Base-by-base conservation (phyloP, 352 stramenopile genomes). In the Peronospora tabacina region DNA sequence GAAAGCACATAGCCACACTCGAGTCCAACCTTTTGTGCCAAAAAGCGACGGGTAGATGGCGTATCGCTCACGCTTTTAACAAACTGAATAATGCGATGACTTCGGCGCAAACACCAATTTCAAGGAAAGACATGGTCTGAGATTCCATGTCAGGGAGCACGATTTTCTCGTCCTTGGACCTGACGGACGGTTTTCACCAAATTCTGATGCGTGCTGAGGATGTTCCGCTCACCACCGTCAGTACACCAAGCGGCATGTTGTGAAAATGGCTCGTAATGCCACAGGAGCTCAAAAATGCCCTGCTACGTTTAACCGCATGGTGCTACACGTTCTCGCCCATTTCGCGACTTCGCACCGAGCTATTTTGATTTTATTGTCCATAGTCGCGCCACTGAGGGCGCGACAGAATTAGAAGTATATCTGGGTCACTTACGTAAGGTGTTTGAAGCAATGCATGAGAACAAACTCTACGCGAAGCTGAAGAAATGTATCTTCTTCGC, bases 361-460 rank as follows among this genome's bases (percentile, higher is more conserved):
- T 52, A 44, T 7, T 52, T 44, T 16, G 44, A 52, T 4, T 38
- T 44, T 28, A 38, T 44, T n/a, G 44, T 50, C 22, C 30, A 41
- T 12, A 50, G 30, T 8, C 44, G 20, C n/a, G n/a, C n/a, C 24
- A 13, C 32, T 32, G 44, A 40, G 2, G n/a, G n/a, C n/a, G n/a
- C n/a, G n/a, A n/a, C n/a, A n/a, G n/a, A n/a, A n/a, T n/a, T n/a
- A 19, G 19, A 20, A 20, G 3, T 36, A 13, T 22, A 46, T 5
- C 20, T 46, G 2, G 12, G 13, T 1, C 22, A 46, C 20, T 35
- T 46, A 5, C 36, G 22, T 1, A 20, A 44, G 22, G 16, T 33
- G 10, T 32, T 30, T 32, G 0, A 33, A 32, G 17, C 33, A 2
- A 44, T 32, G 38, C 3, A 13, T 13, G 33, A 37, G 9, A 37